phyloP scores from a whole-genome alignment of 495 filamentous ascomycete genomes.

The Podospora appendiculata region DNA sequence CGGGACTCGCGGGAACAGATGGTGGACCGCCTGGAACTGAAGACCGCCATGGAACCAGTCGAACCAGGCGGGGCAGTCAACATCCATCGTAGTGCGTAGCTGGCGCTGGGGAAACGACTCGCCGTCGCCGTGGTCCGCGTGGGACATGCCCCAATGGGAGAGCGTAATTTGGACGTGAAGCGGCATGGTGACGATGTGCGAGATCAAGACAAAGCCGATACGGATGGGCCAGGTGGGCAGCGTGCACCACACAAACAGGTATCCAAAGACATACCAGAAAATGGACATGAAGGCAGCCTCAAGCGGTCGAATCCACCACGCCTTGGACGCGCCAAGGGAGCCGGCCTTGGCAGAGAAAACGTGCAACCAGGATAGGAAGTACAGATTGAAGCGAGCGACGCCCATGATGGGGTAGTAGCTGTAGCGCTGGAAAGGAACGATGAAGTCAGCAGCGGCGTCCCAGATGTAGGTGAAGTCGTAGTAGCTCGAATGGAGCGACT shows the following conservation, averaged over 20 bases:
- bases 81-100: slow-evolving; percentile 43
- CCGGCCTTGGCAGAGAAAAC: slow-evolving; percentile 25
- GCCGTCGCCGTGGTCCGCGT: slow-evolving; percentile 34
- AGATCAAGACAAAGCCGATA: slow-evolving; percentile 37
- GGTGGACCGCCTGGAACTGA: slow-evolving; percentile 44
- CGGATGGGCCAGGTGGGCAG: slow-evolving; percentile 37
- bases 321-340: slow-evolving; percentile 26
- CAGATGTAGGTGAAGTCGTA: slow-evolving; percentile 40
- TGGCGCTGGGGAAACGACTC: slow-evolving; percentile 44
- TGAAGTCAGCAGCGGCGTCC: slow-evolving; percentile 31
- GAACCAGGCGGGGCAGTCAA: slow-evolving; percentile 40
- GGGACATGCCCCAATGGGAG: slow-evolving; percentile 46
- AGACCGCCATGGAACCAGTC: slow-evolving; percentile 42
- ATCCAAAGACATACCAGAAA: slow-evolving; percentile 41
- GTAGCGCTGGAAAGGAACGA: slow-evolving; percentile 37
- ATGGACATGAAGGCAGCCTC: slow-evolving; percentile 34
- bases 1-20: slow-evolving; percentile 39
- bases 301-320: slow-evolving; percentile 39
- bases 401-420: slow-evolving; percentile 47
- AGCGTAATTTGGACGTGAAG: slow-evolving; percentile 46
- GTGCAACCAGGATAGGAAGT: slow-evolving; percentile 39
- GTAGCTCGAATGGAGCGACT: slow-evolving; percentile 30
- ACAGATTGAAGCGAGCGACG: slow-evolving; percentile 43
- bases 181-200: slow-evolving; percentile 40
- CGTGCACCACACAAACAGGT: slow-evolving; percentile 33